Conservation (phyloP, 2,329 filamentous ascomycete genomes). For the Alternaria arborescens region DNA sequence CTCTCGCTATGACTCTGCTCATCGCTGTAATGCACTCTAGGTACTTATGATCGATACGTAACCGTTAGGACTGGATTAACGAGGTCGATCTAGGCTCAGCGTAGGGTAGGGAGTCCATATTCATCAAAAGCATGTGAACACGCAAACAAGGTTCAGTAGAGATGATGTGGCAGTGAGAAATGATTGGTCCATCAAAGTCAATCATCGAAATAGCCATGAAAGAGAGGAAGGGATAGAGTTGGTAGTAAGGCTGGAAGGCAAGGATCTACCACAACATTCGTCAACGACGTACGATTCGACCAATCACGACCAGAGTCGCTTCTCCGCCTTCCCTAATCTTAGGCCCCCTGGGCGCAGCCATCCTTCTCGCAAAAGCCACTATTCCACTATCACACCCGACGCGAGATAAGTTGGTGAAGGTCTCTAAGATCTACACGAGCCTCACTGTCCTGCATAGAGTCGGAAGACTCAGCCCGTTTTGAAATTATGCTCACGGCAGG, state of each 20-base stretch:
- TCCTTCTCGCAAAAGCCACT: background rate
- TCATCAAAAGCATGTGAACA: background rate
- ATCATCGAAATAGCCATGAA: background rate
- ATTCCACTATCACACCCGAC: background rate
- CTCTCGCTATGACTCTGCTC: no score
- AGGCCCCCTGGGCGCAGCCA: background rate
- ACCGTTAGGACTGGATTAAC: slow-evolving; percentile 62
- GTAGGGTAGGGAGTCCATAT: background rate
- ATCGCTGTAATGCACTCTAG: no score
- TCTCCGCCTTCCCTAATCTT: background rate
- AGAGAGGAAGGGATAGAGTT: no score
- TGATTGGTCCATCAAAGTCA: background rate
- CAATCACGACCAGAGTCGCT: background rate
- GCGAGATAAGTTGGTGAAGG: background rate
- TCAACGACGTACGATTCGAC: background rate
- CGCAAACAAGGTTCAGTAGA: background rate
- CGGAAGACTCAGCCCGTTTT: background rate
- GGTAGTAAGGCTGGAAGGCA: background rate
- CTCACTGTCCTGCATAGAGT: background rate
- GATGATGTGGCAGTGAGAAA: background rate
- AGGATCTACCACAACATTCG: background rate
- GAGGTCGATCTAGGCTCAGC: slow-evolving; percentile 30
- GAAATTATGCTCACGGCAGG: background rate
- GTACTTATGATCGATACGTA: slow-evolving; percentile 48
- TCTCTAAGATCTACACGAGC: background rate